phyloP scores from a whole-genome alignment of 768 basidiomycete genomes.

The Butyriboletus loyo region DNA sequence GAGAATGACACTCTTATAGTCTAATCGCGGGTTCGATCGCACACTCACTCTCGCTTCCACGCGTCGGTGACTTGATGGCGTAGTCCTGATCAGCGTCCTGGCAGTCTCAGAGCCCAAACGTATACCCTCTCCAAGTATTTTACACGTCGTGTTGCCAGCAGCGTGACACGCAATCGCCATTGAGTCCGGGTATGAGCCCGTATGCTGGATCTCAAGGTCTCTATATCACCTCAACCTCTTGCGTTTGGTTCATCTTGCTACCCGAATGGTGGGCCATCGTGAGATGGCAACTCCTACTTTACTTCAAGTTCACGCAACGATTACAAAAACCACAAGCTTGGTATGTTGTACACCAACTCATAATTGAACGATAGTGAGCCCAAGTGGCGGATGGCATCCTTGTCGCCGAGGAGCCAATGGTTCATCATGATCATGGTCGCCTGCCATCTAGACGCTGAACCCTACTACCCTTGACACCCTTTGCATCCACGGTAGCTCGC shows the following conservation, averaged over 20 bases:
- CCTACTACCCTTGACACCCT: neutral
- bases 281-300: neutral
- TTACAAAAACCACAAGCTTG: no score
- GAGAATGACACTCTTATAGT: slow-evolving; percentile 37
- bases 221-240: no score
- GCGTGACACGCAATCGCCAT: no score
- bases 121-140: slow-evolving; percentile 18
- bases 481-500: neutral
- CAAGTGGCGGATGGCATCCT: no score
- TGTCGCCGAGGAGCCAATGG: no score
- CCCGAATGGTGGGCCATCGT: neutral
- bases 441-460: neutral
- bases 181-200: no score
- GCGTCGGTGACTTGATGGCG: slow-evolving; percentile 52
- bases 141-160: no score
- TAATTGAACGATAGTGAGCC: no score
- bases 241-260: no score
- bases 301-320: no score
- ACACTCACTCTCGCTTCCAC: slow-evolving; percentile 56
- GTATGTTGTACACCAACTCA: no score
- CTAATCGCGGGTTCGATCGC: slow-evolving; percentile 75
- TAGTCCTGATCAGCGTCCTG: slow-evolving; percentile 16
- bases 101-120: slow-evolving; percentile 9
- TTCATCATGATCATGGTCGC: neutral
- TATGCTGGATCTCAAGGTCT: no score